Conservation (phyloP, 257 asterid species). For the Knoxia roxburghii region DNA sequence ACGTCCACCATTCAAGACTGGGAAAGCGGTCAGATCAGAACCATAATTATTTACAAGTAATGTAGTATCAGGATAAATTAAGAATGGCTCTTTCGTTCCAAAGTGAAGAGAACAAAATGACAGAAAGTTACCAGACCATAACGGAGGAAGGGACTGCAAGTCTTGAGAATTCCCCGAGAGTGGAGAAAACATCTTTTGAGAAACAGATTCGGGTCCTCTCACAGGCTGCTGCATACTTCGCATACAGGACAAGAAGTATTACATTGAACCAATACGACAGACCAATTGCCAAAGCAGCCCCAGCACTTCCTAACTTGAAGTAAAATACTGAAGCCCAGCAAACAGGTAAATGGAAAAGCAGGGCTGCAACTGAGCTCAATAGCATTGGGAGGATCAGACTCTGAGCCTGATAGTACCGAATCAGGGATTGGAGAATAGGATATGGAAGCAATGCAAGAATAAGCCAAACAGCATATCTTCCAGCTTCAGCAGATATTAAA, state of each 20-base stretch:
- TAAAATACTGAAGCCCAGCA: constrained; percentile 46
- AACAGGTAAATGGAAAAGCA: constrained; percentile 37
- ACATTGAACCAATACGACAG: constrained; percentile 46
- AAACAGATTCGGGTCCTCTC: constrained; percentile 20
- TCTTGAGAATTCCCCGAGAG: constrained; percentile 31
- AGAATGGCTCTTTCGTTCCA: too few species aligned
- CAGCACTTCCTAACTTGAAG: constrained; percentile 26
- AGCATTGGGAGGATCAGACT: constrained; percentile 44
- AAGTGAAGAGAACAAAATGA: background rate
- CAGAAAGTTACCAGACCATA: constrained; percentile 38
- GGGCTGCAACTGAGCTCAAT: constrained; percentile 33
- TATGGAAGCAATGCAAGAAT: constrained; percentile 44
- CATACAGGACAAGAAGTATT: constrained; percentile 24
- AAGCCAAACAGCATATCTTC: constrained; percentile 34
- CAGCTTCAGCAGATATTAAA: constrained; percentile 45
- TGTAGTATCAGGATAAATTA: too few species aligned
- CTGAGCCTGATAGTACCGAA: constrained; percentile 43
- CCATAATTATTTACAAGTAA: too few species aligned
- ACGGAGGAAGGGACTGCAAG: constrained; percentile 38
- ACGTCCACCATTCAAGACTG: constrained; percentile 59
- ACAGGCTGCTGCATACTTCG: constrained; percentile 35
- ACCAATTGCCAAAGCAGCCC: constrained; percentile 42
- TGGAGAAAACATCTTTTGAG: constrained; percentile 18
- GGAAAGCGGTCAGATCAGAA: background rate
- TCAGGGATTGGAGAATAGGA: constrained; percentile 42